Evolutionary conservation across 2,329 filamentous ascomycete species (phyloP).

Genomic region (Aspergillus cejpii): DNA sequence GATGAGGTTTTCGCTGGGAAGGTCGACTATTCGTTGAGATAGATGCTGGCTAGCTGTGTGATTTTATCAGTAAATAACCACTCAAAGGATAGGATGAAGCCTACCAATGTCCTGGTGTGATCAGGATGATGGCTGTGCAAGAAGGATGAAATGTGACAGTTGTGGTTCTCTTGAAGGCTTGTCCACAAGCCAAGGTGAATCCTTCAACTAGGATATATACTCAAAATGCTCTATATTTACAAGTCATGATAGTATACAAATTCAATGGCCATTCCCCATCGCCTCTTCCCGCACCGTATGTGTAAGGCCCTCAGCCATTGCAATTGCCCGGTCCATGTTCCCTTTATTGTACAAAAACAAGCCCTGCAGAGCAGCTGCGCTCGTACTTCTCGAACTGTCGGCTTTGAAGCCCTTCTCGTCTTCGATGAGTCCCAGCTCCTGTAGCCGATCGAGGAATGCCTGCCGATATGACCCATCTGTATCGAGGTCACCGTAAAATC

Average conservation of each 20-base stretch:
- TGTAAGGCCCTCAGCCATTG: conserved; percentile 56
- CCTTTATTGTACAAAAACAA: conserved; percentile 94
- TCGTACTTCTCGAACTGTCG: conserved; percentile 53
- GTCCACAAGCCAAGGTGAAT: too few relatives aligned
- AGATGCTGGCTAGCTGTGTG: background rate
- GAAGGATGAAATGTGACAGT: background rate
- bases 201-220: background rate
- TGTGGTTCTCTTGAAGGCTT: too few relatives aligned
- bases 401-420: conserved; percentile 46
- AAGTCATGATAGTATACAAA: conserved; percentile 19
- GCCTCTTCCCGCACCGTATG: conserved; percentile 29
- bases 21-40: background rate
- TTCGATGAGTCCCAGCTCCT: conserved; percentile 63
- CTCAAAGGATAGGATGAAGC: background rate
- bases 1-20: background rate
- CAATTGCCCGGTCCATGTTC: conserved; percentile 77
- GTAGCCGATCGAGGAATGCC: conserved; percentile 64
- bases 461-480: conserved; percentile 53
- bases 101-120: background rate
- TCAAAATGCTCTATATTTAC: conserved; percentile 17
- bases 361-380: conserved; percentile 87
- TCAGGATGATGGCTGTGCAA: background rate
- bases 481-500: conserved; percentile 86
- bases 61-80: background rate
- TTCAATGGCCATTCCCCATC: conserved; percentile 14